Conservation (phyloP, 148 eudicot genomes). For the Beta vulgaris region DNA sequence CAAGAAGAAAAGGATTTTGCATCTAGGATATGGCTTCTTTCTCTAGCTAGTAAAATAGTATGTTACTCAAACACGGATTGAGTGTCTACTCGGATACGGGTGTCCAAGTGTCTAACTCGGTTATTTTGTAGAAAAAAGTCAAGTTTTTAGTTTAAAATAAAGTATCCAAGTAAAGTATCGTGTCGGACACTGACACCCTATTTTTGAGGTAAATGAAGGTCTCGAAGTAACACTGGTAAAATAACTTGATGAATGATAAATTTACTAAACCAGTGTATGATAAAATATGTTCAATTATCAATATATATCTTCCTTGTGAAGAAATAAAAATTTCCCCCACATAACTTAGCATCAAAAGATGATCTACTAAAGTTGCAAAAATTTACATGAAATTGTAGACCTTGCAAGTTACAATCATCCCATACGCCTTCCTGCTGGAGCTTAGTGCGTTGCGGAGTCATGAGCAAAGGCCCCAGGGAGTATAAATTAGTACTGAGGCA, state of each 20-base stretch:
- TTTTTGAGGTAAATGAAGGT: too few species aligned
- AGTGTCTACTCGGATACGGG: too few species aligned
- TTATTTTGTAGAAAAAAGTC: too few species aligned
- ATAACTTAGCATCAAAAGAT: background rate
- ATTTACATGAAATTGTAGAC: background rate
- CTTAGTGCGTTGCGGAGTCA: background rate
- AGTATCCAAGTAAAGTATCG: too few species aligned
- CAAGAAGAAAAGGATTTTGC: background rate
- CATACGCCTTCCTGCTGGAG: background rate
- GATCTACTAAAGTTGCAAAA: background rate
- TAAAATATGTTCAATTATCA: background rate
- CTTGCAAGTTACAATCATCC: background rate
- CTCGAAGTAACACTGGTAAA: too few species aligned
- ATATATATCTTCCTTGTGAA: conserved; percentile 13
- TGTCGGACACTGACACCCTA: too few species aligned
- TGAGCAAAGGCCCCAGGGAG: too few species aligned
- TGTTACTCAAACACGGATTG: too few species aligned
- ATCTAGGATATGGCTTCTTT: background rate
- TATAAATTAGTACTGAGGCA: background rate
- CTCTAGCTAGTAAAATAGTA: too few species aligned
- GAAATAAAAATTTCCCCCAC: background rate
- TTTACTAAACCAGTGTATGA: background rate
- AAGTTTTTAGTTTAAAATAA: too few species aligned
- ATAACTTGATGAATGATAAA: background rate
- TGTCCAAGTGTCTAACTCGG: too few species aligned